Evolutionary conservation across 805 yeast species (phyloP), one percentile per base, ranked within the genome.

Genomic region (Myxozyma nipponensis): DNA sequence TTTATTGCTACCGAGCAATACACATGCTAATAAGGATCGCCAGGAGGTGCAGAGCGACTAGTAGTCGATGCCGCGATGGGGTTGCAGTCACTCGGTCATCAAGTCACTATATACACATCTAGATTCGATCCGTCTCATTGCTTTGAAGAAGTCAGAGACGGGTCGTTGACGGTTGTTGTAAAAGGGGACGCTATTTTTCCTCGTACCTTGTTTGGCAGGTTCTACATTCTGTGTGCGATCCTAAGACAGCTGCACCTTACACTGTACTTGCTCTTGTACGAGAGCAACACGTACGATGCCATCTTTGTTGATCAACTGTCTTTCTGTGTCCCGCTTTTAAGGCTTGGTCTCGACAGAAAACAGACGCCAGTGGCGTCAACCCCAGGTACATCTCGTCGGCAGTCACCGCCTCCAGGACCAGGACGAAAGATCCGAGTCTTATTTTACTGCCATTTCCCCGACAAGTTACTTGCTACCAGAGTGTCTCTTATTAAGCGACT

Each of bases 401-500:
- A 13, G n/a, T 38, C 42, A 10, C 43, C 28, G 9, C 2, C 34
- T 9, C 15, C 3, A 18, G 9, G 23, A 9, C 39, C 44, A 24
- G 42, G 28, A 13, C 40, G 47, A 6, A 42, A 54, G 9, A 66
- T 84, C 1, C 78, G 78, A 44, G 75, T 86, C 2, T 69, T 93
- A 45, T 93, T 91, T 64, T 93, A 93, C 67, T 90, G 98, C 63
- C 99, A 93, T 71, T 91, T 91, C 67, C 98, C 99, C 0, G 99
- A 93, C 67, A 84, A 84, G 63, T 72, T 84, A 43, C 70, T 91
- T 39, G 83, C 96, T 0, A 70, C 72, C 18, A 82, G 83, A 46
- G 32, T 44, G 1, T 71, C 75, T 2, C 24, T 74, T 0, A 24
- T 84, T 6, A 83, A 88, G 61, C 71, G 69, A 52, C 44, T 85